Evolutionary conservation across 768 basidiomycete genomes (phyloP).

Genomic region (Piloderma croceum): DNA sequence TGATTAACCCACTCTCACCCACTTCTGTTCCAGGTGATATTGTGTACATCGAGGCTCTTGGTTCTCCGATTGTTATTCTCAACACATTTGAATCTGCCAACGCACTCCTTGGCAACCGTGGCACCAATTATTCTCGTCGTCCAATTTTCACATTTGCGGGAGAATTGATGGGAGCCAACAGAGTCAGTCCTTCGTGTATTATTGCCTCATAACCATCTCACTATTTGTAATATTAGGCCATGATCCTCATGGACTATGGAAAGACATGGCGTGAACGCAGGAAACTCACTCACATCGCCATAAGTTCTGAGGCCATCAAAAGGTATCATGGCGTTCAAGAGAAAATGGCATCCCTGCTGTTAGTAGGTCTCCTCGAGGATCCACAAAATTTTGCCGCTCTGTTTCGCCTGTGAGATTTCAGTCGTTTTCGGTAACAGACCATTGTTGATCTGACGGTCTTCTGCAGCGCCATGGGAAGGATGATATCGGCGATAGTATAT

Average conservation of each 20-base stretch:
- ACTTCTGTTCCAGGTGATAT: conserved; percentile 30
- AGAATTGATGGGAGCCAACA: conserved; percentile 26
- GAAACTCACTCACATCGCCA: conserved; percentile 24
- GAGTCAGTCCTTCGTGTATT: no score
- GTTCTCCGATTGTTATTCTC: conserved; percentile 23
- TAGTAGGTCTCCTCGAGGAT: conserved; percentile 8
- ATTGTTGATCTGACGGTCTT: neutral
- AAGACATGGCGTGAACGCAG: conserved; percentile 21
- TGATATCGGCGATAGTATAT: conserved; percentile 20
- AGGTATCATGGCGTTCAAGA: conserved; percentile 29
- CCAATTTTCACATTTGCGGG: conserved; percentile 23
- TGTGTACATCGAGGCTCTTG: conserved; percentile 23
- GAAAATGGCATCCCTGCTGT: conserved; percentile 16
- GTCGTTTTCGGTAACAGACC: neutral
- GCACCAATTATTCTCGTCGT: conserved; percentile 24
- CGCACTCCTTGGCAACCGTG: conserved; percentile 26
- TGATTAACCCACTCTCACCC: no score
- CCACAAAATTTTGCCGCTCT: conserved; percentile 17
- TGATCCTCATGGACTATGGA: conserved; percentile 9
- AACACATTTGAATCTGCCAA: conserved; percentile 22
- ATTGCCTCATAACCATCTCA: no score
- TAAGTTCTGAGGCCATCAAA: conserved; percentile 24
- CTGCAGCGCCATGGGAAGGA: conserved; percentile 13
- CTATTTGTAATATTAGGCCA: neutral
- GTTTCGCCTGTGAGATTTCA: conserved; percentile 15